Conservation (phyloP, 192 early-diverging fungal genomes). For the Lunasporangiospora selenospora region DNA sequence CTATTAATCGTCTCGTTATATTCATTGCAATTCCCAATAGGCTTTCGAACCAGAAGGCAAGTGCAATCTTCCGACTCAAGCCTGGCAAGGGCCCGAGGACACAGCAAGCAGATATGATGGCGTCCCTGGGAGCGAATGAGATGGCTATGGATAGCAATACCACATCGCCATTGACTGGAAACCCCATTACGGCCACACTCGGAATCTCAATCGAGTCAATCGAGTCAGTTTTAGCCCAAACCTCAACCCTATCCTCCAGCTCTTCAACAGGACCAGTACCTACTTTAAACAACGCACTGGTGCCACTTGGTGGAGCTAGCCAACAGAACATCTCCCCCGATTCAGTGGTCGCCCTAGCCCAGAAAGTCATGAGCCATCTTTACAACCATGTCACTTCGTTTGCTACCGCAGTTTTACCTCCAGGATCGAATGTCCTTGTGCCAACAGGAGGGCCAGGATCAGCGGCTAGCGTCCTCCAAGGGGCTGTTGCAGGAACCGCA, state of each 20-base stretch:
- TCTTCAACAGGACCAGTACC: not conserved
- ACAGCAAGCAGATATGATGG: constrained; percentile 1
- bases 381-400: constrained; percentile 83
- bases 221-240: constrained; percentile 69
- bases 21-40: no score
- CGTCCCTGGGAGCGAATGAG: constrained; percentile 27
- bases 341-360: constrained; percentile 60
- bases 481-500: not conserved
- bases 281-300: constrained; percentile 36
- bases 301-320: constrained; percentile 1
- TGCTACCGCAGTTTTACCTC: constrained; percentile 60
- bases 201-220: constrained; percentile 96
- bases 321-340: constrained; percentile 34
- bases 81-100: constrained; percentile 4
- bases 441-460: constrained; percentile 54
- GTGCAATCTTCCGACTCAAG: constrained; percentile 78
- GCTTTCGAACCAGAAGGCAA: constrained; percentile 85
- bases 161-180: constrained; percentile 9
- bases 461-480: constrained; percentile 20
- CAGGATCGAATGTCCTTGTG: constrained; percentile 59
- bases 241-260: constrained; percentile 43
- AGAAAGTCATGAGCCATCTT: constrained; percentile 69
- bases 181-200: constrained; percentile 66
- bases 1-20: no score
- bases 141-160: constrained; percentile 45